These are phyloP conservation scores for Alternaria longipes DNA, from an alignment of 2,329 filamentous ascomycete species.

Conservation along the genomic window DNA sequence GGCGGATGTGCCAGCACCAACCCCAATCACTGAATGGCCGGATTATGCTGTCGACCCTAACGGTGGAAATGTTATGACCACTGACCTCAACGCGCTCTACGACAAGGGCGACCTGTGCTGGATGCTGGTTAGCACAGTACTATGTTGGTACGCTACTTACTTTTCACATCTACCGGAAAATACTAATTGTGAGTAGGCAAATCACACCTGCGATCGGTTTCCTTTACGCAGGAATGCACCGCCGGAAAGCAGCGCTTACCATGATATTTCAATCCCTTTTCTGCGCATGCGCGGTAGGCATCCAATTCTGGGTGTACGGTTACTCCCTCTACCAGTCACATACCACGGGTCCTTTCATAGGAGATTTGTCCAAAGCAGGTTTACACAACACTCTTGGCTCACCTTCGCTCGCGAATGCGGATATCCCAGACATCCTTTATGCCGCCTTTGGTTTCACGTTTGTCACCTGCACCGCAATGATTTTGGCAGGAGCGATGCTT, in stretches of 20 bases:
- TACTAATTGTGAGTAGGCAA: constrained; percentile 33
- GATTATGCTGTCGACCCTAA: constrained; percentile 53
- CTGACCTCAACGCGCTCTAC: constrained; percentile 57
- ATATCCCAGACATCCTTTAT: constrained; percentile 47
- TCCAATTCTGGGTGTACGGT: constrained; percentile 61
- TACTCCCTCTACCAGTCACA: constrained; percentile 55
- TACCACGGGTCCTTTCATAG: constrained; percentile 40
- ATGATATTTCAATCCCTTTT: constrained; percentile 61
- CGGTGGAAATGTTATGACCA: constrained; percentile 57
- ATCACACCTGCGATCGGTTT: constrained; percentile 49
- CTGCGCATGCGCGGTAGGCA: constrained; percentile 56
- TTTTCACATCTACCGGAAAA: not conserved
- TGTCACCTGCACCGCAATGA: constrained; percentile 46
- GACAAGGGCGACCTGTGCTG: constrained; percentile 60
- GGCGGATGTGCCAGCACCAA: constrained; percentile 39
- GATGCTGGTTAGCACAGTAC: constrained; percentile 46
- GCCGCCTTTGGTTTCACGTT: constrained; percentile 49
- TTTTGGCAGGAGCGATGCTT: constrained; percentile 46
- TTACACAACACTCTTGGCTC: constrained; percentile 43
- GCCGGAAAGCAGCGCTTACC: constrained; percentile 50
- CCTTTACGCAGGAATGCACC: constrained; percentile 48
- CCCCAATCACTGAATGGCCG: constrained; percentile 54
- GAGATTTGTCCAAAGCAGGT: constrained; percentile 43
- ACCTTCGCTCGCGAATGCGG: constrained; percentile 44
- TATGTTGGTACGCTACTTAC: constrained; percentile 39